Evolutionary conservation across 2,329 filamentous ascomycete species (phyloP).

Genomic region (Metarhizium brunneum): DNA sequence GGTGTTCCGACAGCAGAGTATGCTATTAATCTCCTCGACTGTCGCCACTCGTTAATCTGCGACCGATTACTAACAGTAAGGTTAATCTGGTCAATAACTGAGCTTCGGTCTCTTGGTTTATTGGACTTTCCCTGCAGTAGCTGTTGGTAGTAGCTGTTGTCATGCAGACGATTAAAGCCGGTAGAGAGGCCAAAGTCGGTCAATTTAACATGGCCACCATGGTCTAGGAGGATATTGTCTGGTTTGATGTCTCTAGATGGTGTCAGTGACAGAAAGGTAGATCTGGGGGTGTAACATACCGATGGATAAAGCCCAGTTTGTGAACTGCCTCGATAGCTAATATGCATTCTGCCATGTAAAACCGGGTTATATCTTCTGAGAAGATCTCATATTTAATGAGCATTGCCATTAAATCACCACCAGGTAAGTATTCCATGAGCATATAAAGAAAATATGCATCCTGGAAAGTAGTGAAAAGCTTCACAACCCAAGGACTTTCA

Average conservation of each 20-base stretch:
- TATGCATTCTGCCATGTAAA: slow-evolving; percentile 98
- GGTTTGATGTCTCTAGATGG: slow-evolving; percentile 86
- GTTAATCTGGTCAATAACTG: slow-evolving; percentile 94
- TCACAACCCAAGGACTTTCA: slow-evolving; percentile 99
- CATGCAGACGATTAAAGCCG: slow-evolving; percentile 92
- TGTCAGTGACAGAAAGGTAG: slow-evolving; percentile 1
- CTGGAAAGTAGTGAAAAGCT: slow-evolving; percentile 96
- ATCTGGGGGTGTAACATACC: slow-evolving; percentile 48
- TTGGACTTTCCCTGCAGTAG: slow-evolving; percentile 69
- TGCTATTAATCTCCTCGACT: slow-evolving; percentile 87
- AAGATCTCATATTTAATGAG: slow-evolving; percentile 99
- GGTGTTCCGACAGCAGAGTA: slow-evolving; percentile 98
- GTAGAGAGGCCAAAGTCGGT: slow-evolving; percentile 97
- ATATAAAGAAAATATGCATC: slow-evolving; percentile 95
- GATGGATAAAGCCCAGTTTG: slow-evolving; percentile 95
- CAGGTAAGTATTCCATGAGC: slow-evolving; percentile 98
- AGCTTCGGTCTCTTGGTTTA: slow-evolving; percentile 71
- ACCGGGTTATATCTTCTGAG: slow-evolving; percentile 96
- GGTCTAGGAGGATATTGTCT: slow-evolving; percentile 93
- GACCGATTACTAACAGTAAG: slow-evolving; percentile 93
- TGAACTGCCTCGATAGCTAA: slow-evolving; percentile 98
- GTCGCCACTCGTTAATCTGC: slow-evolving; percentile 97
- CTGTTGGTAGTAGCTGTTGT: slow-evolving; percentile 95
- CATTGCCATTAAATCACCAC: slow-evolving; percentile 99
- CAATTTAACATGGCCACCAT: slow-evolving; percentile 93